Conservation (phyloP, 352 stramenopile genomes). For the Pythium dissotocum region DNA sequence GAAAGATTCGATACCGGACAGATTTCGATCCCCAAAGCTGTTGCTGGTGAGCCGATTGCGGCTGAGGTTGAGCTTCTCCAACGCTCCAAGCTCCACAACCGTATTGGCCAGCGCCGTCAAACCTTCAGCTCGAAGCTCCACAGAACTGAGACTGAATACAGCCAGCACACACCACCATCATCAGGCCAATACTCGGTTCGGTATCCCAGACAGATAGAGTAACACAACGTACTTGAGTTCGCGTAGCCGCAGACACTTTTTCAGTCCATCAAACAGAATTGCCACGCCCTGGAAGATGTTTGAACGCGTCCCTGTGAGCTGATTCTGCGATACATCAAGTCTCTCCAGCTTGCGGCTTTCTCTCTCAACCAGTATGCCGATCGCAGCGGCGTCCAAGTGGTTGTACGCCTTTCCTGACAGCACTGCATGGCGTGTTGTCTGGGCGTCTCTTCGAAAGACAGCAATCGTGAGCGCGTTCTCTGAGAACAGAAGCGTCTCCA, state of each 20-base stretch:
- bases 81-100: constrained; percentile 35
- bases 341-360: constrained; percentile 49
- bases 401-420: constrained; percentile 40
- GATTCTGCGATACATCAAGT: constrained; percentile 56
- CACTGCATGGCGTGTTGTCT: constrained; percentile 29
- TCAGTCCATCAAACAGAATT: constrained; percentile 46
- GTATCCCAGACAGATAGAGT: background rate
- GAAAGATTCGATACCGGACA: constrained; percentile 52
- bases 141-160: constrained; percentile 32
- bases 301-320: constrained; percentile 40
- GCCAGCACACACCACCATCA: background rate
- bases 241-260: constrained; percentile 45
- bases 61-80: constrained; percentile 57
- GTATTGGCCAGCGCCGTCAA: constrained; percentile 46
- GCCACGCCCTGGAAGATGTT: constrained; percentile 66
- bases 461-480: constrained; percentile 35
- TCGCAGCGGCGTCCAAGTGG: constrained; percentile 60
- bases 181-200: background rate
- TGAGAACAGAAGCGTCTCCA: constrained; percentile 63
- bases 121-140: constrained; percentile 54
- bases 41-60: constrained; percentile 51
- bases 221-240: constrained; percentile 48
- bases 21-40: constrained; percentile 53
- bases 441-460: constrained; percentile 31
- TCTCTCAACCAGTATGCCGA: constrained; percentile 50